Base-by-base conservation (phyloP, 257 asterid genomes). In the Petunia axillaris region DNA sequence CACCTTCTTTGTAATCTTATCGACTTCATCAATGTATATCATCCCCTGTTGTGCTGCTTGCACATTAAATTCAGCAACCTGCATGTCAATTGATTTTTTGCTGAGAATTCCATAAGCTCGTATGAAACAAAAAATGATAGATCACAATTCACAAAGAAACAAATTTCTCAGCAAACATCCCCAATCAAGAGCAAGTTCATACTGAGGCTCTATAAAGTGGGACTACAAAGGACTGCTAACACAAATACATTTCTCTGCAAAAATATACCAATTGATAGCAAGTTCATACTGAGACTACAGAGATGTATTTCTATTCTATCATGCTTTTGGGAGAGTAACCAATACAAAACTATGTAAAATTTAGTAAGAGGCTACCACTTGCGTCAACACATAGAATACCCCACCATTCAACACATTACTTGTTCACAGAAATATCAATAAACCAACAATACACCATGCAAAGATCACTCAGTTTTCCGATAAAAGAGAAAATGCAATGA, bases 1-100 rank as follows among this genome's bases (percentile, higher is more conserved):
- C 84, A 92, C 98, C 98, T 94, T 94, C 88, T 94, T 94, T 46
- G 94, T 94, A 85, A 92, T 94, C 91, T 94, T 94, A 88, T 94
- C 98, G 84, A 94, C 97, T 92, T 94, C 98, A 88, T 94, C 98
- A 67, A 94, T 92, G 88, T 94, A 94, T 71, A 94, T 91, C 90
- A 92, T 94, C 87, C 98, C 98, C 84, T 92, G 98, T 80, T 94
- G 97, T 76, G 98, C 98, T 74, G 97, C 98, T 92, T 90, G 98
- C 78, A 94, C 97, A 85, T 92, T 91, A 86, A 90, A 94, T 83
- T 94, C 97, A 60, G 97, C 91, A 88, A 87, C 98, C 98, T 94
- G 89, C 85, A 79, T 74, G 81, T 87, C 87, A 84, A 79, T 84
- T 76, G 64, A 82, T 75, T 87, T 82, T 80, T 77, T 64, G 74